Conservation (phyloP, 2,329 filamentous ascomycete genomes). For the Phialophora verrucosa region DNA sequence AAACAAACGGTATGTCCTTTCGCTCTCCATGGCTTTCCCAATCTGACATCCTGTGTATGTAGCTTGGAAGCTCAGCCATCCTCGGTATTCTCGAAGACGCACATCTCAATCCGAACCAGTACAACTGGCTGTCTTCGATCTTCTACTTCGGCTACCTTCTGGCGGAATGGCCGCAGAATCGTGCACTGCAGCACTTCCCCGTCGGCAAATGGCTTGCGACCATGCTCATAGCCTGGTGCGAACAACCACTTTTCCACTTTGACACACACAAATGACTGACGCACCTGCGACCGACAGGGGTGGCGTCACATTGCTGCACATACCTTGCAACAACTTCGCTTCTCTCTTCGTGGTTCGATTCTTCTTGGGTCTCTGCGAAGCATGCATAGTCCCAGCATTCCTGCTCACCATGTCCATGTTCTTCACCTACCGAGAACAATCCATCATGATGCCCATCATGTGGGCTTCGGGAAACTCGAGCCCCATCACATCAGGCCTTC, state of each 20-base stretch:
- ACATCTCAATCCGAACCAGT: conserved; percentile 51
- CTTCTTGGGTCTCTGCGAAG: conserved; percentile 23
- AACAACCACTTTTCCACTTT: background rate
- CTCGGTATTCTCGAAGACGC: conserved; percentile 48
- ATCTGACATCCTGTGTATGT: conserved; percentile 46
- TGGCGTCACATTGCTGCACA: conserved; percentile 21
- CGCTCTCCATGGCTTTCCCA: conserved; percentile 47
- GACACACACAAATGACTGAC: background rate
- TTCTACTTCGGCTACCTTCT: conserved; percentile 58
- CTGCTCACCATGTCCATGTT: conserved; percentile 36
- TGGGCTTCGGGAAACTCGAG: conserved; percentile 59
- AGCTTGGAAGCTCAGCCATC: conserved; percentile 52
- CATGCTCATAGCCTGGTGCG: conserved; percentile 47
- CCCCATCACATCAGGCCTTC: conserved; percentile 20
- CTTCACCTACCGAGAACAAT: conserved; percentile 28
- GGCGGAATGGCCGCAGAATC: conserved; percentile 58
- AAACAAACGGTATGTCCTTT: conserved; percentile 49
- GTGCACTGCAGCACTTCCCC: conserved; percentile 57
- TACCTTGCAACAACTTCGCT: conserved; percentile 27
- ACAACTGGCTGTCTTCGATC: conserved; percentile 55
- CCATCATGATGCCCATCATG: conserved; percentile 53
- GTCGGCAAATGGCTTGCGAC: conserved; percentile 55
- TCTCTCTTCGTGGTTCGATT: conserved; percentile 23
- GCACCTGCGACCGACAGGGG: conserved; percentile 5
- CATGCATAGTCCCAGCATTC: conserved; percentile 45